Conservation (phyloP, 2,329 filamentous ascomycete genomes). For the Diaporthe eres region DNA sequence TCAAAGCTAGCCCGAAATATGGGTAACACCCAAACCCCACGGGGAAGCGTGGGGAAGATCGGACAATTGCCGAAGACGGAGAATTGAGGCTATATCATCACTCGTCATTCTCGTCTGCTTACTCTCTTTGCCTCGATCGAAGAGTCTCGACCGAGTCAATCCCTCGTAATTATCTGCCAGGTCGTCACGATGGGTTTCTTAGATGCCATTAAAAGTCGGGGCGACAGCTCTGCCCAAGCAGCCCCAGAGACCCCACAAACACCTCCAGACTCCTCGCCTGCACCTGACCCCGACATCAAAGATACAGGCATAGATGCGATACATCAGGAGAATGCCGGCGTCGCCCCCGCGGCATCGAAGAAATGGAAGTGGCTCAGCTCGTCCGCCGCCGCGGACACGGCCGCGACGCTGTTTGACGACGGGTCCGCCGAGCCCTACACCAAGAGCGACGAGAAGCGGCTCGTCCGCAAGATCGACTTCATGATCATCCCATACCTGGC, state of each 20-base stretch:
- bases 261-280: neutral
- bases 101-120: neutral
- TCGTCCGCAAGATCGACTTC: constrained; percentile 41
- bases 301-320: neutral
- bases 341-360: neutral
- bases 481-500: constrained; percentile 39
- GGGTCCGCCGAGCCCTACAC: constrained; percentile 29
- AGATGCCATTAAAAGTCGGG: neutral
- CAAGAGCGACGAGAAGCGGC: constrained; percentile 33
- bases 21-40: neutral
- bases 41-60: constrained; percentile 16
- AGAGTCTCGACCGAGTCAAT: neutral
- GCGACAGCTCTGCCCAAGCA: neutral
- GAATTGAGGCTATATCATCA: neutral
- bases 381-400: constrained; percentile 31
- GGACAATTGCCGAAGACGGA: constrained; percentile 1
- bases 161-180: neutral
- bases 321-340: constrained; percentile 24
- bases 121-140: neutral
- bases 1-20: constrained; percentile 34
- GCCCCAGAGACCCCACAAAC: too few relatives aligned
- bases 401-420: constrained; percentile 32
- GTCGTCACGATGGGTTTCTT: neutral
- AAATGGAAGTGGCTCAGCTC: constrained; percentile 10
- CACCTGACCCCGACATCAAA: constrained; percentile 21